A percentile compares a stretch with the other conserved stretches of the same genome.
These are phyloP conservation scores for Groenewaldozyma sp. DNA, from an alignment of 1,139 yeast genomes.

Conservation along the genomic window DNA sequence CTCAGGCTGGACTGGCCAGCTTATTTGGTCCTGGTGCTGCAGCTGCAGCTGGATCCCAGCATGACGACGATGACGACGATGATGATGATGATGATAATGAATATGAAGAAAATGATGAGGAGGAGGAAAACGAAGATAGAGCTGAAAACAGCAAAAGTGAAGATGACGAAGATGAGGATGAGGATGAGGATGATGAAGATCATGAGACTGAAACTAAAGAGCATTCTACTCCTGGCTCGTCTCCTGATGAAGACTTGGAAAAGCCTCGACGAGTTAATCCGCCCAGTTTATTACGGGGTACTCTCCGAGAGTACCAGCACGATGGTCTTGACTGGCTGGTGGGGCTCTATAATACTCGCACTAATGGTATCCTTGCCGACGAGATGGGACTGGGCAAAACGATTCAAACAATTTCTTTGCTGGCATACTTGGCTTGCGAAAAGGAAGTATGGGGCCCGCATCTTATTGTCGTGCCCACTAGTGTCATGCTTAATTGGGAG, in stretches of 20 bases:
- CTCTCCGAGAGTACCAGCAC: slow-evolving; percentile 82
- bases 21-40: slow-evolving; percentile 5
- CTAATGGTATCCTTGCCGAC: slow-evolving; percentile 96
- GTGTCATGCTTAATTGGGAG: slow-evolving; percentile 99
- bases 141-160: slow-evolving; percentile 15
- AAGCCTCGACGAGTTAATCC: slow-evolving; percentile 19
- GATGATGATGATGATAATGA: slow-evolving; percentile 16
- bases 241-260: slow-evolving; percentile 11
- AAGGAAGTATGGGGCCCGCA: slow-evolving; percentile 98
- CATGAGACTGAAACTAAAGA: slow-evolving; percentile 5
- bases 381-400: slow-evolving; percentile 99
- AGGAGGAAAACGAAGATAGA: slow-evolving; percentile 13
- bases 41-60: slow-evolving; percentile 20
- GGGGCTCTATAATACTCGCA: slow-evolving; percentile 80
- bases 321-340: slow-evolving; percentile 98
- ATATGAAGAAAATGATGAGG: slow-evolving; percentile 16
- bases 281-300: slow-evolving; percentile 59
- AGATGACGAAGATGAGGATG: slow-evolving; percentile 18
- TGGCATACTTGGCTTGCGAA: slow-evolving; percentile 85
- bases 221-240: slow-evolving; percentile 11
- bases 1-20: neutral
- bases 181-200: slow-evolving; percentile 19
- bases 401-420: slow-evolving; percentile 83
- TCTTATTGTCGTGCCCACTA: slow-evolving; percentile 91
- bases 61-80: slow-evolving; percentile 22